These are phyloP conservation scores for Monosporascus sp. DNA, from an alignment of 2,329 filamentous ascomycete species.

Conservation along the genomic window DNA sequence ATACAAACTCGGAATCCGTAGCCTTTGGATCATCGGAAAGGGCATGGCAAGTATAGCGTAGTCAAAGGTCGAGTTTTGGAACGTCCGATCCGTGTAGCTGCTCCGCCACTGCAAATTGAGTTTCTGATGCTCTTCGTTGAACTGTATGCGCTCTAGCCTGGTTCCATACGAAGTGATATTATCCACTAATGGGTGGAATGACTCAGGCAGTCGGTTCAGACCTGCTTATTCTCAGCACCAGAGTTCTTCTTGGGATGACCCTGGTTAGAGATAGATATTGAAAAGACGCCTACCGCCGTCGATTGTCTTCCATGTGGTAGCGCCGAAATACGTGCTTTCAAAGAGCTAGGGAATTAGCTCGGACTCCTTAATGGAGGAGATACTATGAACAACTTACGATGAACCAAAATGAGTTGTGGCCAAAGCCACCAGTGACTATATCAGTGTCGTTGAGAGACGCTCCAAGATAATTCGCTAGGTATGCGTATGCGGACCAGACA, in stretches of 20 bases:
- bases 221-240: slow-evolving; percentile 6
- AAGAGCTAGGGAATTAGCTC: slow-evolving; percentile 30
- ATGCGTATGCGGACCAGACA: slow-evolving; percentile 60
- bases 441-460: slow-evolving; percentile 50
- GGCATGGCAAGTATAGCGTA: slow-evolving; percentile 62
- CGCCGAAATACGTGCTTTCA: slow-evolving; percentile 54
- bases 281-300: slow-evolving; percentile 36
- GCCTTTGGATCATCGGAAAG: slow-evolving; percentile 58
- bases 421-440: slow-evolving; percentile 34
- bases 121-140: slow-evolving; percentile 42
- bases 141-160: slow-evolving; percentile 52
- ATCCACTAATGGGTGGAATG: slow-evolving; percentile 59
- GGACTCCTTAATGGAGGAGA: slow-evolving; percentile 1
- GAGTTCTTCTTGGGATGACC: too few species aligned
- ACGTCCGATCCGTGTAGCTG: slow-evolving; percentile 30
- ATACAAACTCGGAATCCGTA: slow-evolving; percentile 43
- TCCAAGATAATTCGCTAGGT: slow-evolving; percentile 53
- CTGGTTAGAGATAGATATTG: neutral
- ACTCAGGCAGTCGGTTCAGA: slow-evolving; percentile 50
- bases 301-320: slow-evolving; percentile 57
- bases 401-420: slow-evolving; percentile 37
- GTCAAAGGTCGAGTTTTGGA: slow-evolving; percentile 51
- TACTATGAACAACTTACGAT: slow-evolving; percentile 18
- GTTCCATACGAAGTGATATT: slow-evolving; percentile 50
- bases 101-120: slow-evolving; percentile 54